Conservation (phyloP, 1,139 yeast genomes). For the Sugiyamaella paludigena region DNA sequence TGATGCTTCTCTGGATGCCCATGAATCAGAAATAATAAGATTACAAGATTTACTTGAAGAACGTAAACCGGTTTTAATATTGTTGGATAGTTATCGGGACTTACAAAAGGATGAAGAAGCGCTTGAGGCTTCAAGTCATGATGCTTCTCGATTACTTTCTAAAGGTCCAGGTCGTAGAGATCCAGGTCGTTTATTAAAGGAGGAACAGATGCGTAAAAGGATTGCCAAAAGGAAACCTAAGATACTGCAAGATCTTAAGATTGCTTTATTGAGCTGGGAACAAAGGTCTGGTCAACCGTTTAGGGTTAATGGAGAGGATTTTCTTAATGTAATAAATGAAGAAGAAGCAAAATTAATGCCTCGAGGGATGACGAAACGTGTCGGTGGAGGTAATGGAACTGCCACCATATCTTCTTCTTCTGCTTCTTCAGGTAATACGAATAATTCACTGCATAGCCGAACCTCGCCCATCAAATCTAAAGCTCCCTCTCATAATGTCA, state of each 20-base stretch:
- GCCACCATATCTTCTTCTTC: neutral
- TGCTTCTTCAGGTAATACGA: no score
- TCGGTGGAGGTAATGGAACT: no score
- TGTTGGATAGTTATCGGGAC: slow-evolving; percentile 54
- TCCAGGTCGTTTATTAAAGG: slow-evolving; percentile 73
- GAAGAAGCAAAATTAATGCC: slow-evolving; percentile 23
- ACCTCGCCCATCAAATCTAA: neutral
- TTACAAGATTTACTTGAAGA: slow-evolving; percentile 52
- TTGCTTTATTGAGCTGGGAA: slow-evolving; percentile 50
- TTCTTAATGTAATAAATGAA: slow-evolving; percentile 25
- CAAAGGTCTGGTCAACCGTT: slow-evolving; percentile 37
- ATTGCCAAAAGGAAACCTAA: slow-evolving; percentile 66
- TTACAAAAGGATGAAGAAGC: slow-evolving; percentile 60
- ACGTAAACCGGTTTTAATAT: slow-evolving; percentile 54
- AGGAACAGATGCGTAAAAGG: slow-evolving; percentile 71
- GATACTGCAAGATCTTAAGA: slow-evolving; percentile 52
- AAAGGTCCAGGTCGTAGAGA: slow-evolving; percentile 48
- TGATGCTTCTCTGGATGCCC: slow-evolving; percentile 55
- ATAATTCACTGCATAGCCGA: no score
- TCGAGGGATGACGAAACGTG: no score
- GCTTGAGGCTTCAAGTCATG: slow-evolving; percentile 68
- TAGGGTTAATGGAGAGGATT: slow-evolving; percentile 34
- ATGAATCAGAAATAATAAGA: slow-evolving; percentile 58
- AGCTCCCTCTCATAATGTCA: neutral
- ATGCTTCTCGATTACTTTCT: slow-evolving; percentile 73